A percentile compares a stretch with the other conserved stretches of the same genome.
Conservation (phyloP, 2,329 filamentous ascomycete genomes). For the Dendryphion nanum region DNA sequence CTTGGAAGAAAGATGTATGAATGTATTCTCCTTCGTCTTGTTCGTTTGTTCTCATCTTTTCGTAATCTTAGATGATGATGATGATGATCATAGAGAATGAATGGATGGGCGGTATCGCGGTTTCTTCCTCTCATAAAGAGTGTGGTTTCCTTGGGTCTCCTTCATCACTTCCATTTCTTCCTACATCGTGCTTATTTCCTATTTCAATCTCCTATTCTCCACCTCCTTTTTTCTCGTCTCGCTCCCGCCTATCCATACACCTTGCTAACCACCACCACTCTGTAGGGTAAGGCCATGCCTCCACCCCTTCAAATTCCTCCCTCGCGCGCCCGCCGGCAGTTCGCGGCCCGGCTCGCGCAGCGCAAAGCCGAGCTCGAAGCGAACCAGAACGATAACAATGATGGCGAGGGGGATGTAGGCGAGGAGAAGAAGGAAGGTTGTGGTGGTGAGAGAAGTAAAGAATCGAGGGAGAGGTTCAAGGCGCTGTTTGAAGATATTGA, state of each 20-base stretch:
- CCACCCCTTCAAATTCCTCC: conserved; percentile 79
- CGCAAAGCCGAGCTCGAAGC: conserved; percentile 44
- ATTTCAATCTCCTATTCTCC: too few species aligned
- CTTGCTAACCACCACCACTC: neutral
- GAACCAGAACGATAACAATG: conserved; percentile 6
- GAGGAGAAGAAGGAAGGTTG: conserved; percentile 14
- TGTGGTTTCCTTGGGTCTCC: too few species aligned
- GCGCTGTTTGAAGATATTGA: conserved; percentile 36
- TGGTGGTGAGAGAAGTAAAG: conserved; percentile 12
- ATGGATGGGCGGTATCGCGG: too few species aligned
- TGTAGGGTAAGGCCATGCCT: conserved; percentile 38
- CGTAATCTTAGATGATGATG: too few species aligned
- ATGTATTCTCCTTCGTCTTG: too few species aligned
- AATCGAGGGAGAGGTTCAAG: conserved; percentile 27
- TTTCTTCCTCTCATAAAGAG: too few species aligned
- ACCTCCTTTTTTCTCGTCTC: too few species aligned
- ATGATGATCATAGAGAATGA: too few species aligned
- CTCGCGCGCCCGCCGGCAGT: conserved; percentile 79
- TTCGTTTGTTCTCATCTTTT: too few species aligned
- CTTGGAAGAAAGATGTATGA: too few species aligned
- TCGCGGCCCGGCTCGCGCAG: conserved; percentile 76
- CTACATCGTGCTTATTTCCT: too few species aligned
- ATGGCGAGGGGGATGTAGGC: conserved; percentile 1
- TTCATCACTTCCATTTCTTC: too few species aligned
- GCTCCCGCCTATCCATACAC: neutral